Conservation (phyloP, 2,329 filamentous ascomycete genomes). For the Diaporthe caulivora region DNA sequence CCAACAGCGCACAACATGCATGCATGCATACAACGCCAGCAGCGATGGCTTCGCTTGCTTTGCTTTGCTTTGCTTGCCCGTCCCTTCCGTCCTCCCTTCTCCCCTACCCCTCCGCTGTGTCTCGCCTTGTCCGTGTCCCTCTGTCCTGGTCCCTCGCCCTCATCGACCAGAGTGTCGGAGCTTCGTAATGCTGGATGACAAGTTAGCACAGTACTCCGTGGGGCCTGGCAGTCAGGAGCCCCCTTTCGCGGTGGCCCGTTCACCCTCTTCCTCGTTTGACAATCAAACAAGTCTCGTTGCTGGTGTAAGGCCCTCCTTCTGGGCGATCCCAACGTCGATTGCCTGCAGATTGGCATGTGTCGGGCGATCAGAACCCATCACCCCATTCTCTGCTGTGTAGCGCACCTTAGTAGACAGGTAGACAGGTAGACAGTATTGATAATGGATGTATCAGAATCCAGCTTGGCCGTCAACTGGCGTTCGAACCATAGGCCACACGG, state of each 20-base stretch:
- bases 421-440: too few species aligned
- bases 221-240: not conserved
- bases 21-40: constrained; percentile 25
- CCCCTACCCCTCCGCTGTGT: not conserved
- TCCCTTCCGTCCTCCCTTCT: constrained; percentile 1
- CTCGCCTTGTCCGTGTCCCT: not conserved
- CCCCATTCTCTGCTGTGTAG: too few species aligned
- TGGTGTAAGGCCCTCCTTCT: not conserved
- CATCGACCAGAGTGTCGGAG: not conserved
- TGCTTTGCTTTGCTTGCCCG: not conserved
- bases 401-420: too few species aligned
- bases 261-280: not conserved
- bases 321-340: not conserved
- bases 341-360: not conserved
- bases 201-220: not conserved
- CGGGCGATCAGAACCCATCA: not conserved
- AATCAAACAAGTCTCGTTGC: not conserved
- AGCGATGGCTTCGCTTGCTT: not conserved
- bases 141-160: constrained; percentile 2
- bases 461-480: not conserved
- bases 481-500: not conserved
- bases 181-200: not conserved
- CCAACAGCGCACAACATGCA: constrained; percentile 18
- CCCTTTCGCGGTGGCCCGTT: not conserved
- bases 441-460: not conserved